phyloP scores from a whole-genome alignment of 1,284 basidiomycete species.

The Rhodofomes roseus region DNA sequence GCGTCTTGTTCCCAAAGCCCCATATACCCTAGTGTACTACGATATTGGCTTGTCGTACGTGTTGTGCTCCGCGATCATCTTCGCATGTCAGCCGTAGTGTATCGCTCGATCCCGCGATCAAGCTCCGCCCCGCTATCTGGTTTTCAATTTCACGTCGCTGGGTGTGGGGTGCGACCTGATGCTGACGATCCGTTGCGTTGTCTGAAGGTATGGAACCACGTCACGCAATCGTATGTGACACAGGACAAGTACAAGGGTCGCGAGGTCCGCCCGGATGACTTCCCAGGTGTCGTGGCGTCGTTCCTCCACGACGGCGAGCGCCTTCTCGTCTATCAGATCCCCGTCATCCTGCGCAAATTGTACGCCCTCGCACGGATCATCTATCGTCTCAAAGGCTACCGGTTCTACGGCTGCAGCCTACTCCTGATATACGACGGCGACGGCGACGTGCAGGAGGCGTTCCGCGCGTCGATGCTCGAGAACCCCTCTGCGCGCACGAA shows the following conservation, averaged over 20 bases:
- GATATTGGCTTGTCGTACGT: background rate
- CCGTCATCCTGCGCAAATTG: conserved; percentile 86
- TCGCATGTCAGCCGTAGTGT: background rate
- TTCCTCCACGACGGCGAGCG: conserved; percentile 87
- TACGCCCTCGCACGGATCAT: conserved; percentile 93
- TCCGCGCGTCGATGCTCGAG: conserved; percentile 57
- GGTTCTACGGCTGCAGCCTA: conserved; percentile 97
- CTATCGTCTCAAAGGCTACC: conserved; percentile 83
- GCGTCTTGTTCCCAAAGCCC: background rate
- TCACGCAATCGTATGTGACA: conserved; percentile 78
- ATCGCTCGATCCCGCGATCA: background rate
- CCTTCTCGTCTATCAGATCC: conserved; percentile 90
- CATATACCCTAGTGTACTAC: conserved; percentile 2
- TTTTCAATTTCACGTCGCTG: conserved; percentile 3
- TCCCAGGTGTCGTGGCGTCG: conserved; percentile 74
- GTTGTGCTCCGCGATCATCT: background rate
- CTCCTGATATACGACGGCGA: conserved; percentile 99
- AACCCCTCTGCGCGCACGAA: conserved; percentile 68
- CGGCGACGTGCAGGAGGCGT: conserved; percentile 77
- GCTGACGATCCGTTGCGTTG: conserved; percentile 15
- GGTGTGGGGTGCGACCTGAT: conserved; percentile 7
- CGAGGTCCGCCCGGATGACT: conserved; percentile 83
- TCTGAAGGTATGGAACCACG: conserved; percentile 84
- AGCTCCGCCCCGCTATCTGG: conserved; percentile 13
- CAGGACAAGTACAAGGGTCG: conserved; percentile 98